These are phyloP conservation scores for Solanum chilense DNA, from an alignment of 257 asterid genomes.

Conservation along the genomic window DNA sequence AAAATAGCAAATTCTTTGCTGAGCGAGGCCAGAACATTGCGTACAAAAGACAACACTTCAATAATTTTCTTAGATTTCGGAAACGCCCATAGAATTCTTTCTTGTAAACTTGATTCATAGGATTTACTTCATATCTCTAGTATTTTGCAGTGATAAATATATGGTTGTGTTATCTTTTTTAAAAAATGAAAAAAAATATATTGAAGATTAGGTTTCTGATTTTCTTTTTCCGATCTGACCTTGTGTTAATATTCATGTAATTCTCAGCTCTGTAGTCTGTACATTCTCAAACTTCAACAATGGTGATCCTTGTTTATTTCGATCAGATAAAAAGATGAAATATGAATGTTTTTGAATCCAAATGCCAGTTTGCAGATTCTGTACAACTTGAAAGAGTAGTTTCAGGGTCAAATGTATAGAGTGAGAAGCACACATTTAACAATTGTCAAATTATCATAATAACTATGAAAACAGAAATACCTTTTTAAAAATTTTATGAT, in stretches of 20 bases:
- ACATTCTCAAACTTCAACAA: not conserved
- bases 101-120: slow-evolving; percentile 33
- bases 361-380: not conserved
- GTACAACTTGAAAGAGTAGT: not conserved
- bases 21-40: slow-evolving; percentile 67
- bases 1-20: slow-evolving; percentile 60
- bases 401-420: not conserved
- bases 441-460: not conserved
- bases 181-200: not conserved
- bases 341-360: not conserved
- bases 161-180: not conserved
- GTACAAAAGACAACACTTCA: slow-evolving; percentile 86
- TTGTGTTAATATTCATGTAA: not conserved
- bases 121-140: not conserved
- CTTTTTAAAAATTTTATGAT: not conserved
- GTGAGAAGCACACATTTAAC: not conserved
- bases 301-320: not conserved
- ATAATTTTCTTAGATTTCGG: slow-evolving; percentile 70
- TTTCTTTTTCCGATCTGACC: not conserved
- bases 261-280: not conserved
- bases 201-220: not conserved
- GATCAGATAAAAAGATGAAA: not conserved
- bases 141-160: not conserved
- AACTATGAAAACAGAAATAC: not conserved
- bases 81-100: slow-evolving; percentile 19